Conservation (phyloP, 148 eudicot genomes). For the Rhododendron ovatum region DNA sequence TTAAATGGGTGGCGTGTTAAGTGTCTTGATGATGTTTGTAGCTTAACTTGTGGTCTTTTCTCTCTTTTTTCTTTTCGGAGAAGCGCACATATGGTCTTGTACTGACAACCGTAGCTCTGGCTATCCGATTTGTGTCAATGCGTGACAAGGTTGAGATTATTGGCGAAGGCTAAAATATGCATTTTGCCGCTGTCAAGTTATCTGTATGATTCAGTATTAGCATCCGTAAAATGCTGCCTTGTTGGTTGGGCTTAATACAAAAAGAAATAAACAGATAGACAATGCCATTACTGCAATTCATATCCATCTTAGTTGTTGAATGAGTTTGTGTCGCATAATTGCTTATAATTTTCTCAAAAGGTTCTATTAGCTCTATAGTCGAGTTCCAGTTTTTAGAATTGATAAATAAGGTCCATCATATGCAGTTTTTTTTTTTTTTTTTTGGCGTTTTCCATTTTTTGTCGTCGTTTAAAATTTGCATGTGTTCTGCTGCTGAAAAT, state of each 20-base stretch:
- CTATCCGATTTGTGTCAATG: not conserved
- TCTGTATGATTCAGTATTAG: not conserved
- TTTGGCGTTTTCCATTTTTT: not conserved
- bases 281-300: not conserved
- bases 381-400: not conserved
- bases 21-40: not conserved
- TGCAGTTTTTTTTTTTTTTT: not conserved
- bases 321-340: not conserved
- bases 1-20: not conserved
- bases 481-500: not conserved
- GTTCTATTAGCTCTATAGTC: not conserved
- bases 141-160: not conserved
- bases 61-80: not conserved
- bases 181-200: not conserved
- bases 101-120: not conserved
- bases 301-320: not conserved
- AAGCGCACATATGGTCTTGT: not conserved
- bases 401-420: not conserved
- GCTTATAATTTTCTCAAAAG: not conserved
- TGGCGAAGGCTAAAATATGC: not conserved
- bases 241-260: not conserved
- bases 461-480: not conserved
- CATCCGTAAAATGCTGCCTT: not conserved
- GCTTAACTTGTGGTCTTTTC: not conserved
- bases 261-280: not conserved